phyloP scores from a whole-genome alignment of 2,329 filamentous ascomycete species.

The Dactylella cylindrospora region DNA sequence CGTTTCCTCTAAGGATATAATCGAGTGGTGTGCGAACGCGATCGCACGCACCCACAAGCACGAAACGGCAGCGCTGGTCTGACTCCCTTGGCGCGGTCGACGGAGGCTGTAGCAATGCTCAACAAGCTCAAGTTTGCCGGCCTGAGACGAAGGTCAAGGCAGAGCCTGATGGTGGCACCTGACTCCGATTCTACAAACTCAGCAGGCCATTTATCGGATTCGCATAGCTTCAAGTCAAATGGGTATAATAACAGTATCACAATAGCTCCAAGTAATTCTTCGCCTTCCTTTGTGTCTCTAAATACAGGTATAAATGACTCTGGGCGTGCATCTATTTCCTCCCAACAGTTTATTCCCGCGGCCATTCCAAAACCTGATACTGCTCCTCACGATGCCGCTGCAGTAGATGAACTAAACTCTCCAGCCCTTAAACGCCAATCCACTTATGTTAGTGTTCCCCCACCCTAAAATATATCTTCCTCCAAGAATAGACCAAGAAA shows the following conservation, averaged over 20 bases:
- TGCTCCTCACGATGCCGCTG: not conserved
- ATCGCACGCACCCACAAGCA: no score
- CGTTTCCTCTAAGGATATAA: no score
- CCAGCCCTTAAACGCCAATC: slow-evolving; percentile 20
- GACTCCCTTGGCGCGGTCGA: not conserved
- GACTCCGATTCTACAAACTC: not conserved
- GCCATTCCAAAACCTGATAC: slow-evolving; percentile 7
- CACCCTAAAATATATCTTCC: no score
- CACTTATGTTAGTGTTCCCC: slow-evolving; percentile 13
- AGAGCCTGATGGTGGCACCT: slow-evolving; percentile 3
- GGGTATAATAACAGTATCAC: not conserved
- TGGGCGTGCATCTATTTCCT: slow-evolving; percentile 17
- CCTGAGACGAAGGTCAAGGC: slow-evolving; percentile 27
- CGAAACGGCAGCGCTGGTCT: not conserved
- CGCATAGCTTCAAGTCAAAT: not conserved
- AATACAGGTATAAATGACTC: slow-evolving; percentile 10
- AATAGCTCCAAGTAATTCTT: slow-evolving; percentile 11
- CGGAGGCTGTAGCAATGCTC: slow-evolving; percentile 13
- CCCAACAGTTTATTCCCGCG: slow-evolving; percentile 17
- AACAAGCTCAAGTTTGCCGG: slow-evolving; percentile 28
- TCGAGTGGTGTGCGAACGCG: no score
- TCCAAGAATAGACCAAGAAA: no score
- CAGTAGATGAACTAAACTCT: slow-evolving; percentile 3
- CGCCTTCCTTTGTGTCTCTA: slow-evolving; percentile 16
- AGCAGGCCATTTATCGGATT: not conserved